A percentile compares a stretch with the other conserved stretches of the same genome.
Evolutionary conservation across 768 basidiomycete genomes (phyloP).

Genomic region (Mycena crocata): DNA sequence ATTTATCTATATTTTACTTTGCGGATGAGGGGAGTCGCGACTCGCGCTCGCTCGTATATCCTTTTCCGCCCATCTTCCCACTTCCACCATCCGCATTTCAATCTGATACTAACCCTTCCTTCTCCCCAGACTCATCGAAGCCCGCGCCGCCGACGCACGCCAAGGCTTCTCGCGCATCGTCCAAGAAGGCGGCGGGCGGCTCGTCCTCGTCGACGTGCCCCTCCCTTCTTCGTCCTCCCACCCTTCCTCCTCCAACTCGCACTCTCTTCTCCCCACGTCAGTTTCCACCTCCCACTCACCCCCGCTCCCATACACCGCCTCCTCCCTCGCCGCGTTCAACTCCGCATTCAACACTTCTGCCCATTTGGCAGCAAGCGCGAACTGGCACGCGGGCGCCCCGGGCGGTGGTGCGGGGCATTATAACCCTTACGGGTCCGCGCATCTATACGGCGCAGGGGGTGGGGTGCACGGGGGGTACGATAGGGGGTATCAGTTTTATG

Average conservation of each 20-base stretch:
- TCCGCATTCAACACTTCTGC: no score
- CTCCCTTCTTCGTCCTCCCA: slow-evolving; percentile 34
- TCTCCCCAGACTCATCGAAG: slow-evolving; percentile 58
- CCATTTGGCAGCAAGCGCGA: no score
- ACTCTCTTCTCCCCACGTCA: neutral
- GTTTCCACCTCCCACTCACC: neutral
- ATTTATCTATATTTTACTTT: no score
- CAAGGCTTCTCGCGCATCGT: slow-evolving; percentile 58
- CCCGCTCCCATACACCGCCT: neutral
- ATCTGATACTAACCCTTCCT: slow-evolving; percentile 64
- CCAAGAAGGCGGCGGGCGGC: slow-evolving; percentile 55
- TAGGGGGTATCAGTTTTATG: no score
- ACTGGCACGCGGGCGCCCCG: no score
- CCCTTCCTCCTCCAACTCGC: neutral
- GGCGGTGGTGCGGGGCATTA: no score
- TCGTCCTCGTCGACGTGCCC: slow-evolving; percentile 52
- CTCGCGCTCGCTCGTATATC: no score
- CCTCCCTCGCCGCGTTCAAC: no score
- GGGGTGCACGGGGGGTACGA: no score
- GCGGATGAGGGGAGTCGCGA: no score
- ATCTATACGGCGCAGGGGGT: neutral
- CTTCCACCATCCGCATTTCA: slow-evolving; percentile 52
- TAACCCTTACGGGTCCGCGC: no score
- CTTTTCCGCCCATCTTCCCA: neutral
- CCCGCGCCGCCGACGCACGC: slow-evolving; percentile 62